Base-by-base conservation (phyloP, 306 rosid genomes). In the Vicia sativa region DNA sequence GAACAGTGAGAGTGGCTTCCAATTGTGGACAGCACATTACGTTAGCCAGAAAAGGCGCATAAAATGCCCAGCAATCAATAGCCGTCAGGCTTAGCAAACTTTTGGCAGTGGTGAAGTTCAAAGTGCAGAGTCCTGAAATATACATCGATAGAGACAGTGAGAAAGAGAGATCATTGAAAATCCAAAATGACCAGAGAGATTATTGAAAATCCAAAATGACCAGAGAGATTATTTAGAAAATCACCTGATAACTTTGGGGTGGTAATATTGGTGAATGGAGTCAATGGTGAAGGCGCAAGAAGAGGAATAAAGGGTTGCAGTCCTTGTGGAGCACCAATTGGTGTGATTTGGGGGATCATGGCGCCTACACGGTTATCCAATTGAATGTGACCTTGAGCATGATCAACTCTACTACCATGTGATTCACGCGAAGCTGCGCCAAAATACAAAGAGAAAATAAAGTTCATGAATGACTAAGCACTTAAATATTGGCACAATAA, bases 11-110 rank as follows among this genome's bases (percentile, higher is more conserved):
- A 67, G 99, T 90, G 39, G 99, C 99, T 78, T 88, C 95, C 79
- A 90, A 74, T 79, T 93, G 99, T 4, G 99, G 99, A 83, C 99
- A 93, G 61, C 99, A 93, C 25, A 90, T 90, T 65, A 88, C 90
- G 70, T 93, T 93, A 59, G 99, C 99, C 79, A 87, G 80, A 68
- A 75, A 65, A 31, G 96, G 88, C 2, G 97, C 97, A 79, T 90
- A 93, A 76, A 63, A 78, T 3, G 83, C 85, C 87, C 91, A 93
- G 74, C 99, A 93, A 78, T 93, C 99, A 73, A 82, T 73, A 19
- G 99, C 88, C 1, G 99, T 90, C 68, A 61, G 50, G 59, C 84
- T 79, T 84, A 90, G 86, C 88, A 93, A 79, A 82, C 81, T 84
- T 80, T 79, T 82, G 38, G 96, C 84, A 69, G 85, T 82, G 49